Evolutionary conservation across 108 stramenopile species (phyloP).

Genomic region (Cyclostephanos invisitatus): DNA sequence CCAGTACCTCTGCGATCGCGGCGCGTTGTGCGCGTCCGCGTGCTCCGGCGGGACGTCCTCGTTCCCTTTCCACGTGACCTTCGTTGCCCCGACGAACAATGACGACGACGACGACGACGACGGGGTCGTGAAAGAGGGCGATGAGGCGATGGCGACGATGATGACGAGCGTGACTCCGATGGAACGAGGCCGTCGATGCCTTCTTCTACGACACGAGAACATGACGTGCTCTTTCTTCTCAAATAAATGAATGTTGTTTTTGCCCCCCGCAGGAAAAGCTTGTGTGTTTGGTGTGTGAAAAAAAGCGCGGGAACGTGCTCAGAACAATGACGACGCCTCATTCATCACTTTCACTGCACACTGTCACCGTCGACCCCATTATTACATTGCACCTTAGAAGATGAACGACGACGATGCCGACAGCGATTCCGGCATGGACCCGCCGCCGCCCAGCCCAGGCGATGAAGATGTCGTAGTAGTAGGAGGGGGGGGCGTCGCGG

Average conservation of each 20-base stretch:
- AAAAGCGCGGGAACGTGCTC: too few species aligned
- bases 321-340: too few species aligned
- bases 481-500: conserved; percentile 1
- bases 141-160: neutral
- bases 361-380: neutral
- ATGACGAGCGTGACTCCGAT: neutral
- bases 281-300: too few species aligned
- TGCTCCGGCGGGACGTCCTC: conserved; percentile 33
- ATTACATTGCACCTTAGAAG: too few species aligned
- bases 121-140: neutral
- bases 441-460: neutral
- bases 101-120: neutral
- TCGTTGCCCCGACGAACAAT: conserved; percentile 13
- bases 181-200: neutral
- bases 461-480: neutral
- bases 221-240: neutral
- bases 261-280: too few species aligned
- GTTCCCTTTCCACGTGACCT: conserved; percentile 44
- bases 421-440: neutral
- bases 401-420: conserved; percentile 2
- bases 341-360: neutral
- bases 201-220: neutral
- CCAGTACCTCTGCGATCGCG: conserved; percentile 70
- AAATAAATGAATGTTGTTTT: too few species aligned
- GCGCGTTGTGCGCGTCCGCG: conserved; percentile 50